Base-by-base conservation (phyloP, 768 basidiomycete species). In the Tricholoma sp. region DNA sequence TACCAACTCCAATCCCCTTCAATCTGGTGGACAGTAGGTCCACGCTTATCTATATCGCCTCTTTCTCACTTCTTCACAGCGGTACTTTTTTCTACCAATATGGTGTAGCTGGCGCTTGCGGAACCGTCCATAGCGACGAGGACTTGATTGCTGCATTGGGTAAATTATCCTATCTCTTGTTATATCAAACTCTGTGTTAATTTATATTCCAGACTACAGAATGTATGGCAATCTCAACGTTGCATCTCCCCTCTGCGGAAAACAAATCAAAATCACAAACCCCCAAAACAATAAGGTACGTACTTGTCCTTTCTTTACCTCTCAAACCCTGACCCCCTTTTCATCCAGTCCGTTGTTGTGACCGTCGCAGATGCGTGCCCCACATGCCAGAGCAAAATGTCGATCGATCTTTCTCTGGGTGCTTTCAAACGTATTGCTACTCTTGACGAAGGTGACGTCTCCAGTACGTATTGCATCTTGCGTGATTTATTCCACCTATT, bases 281-380 rank as follows among this genome's bases (percentile, higher is more conserved):
- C 19, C 41, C 11, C 18, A 21, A 1, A 43, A 21, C 8, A 8
- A 9, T 7, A 43, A 43, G 18, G 41, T 43, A 19, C 19, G 18
- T 21, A 9, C 9, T 10, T 21, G 19, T 19, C 39, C 32, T 29
- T 46, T 47, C 19, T 21, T 46, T 58, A 39, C 31, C 21, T 21
- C 24, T 5, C 24, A 27, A 27, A 27, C 5, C 24, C 24, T 27
- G 24, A 27, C 24, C 24, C 24, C 24, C 24, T 5, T 27, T 27
- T 5, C 24, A 27, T 63, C 3, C 21, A 76, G 70, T 67, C 70
- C n/a, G 79, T 89, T 57, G 76, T 70, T 3, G 91, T 85, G 46
- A 79, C 76, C 22, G 76, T 97, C 61, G 89, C 81, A 11, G 92
- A 94, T 63, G 85, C 79, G 35, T 97, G 93, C 78, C 91, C 92